Conservation (phyloP, 2,329 filamentous ascomycete genomes). For the Diplodia mutila region DNA sequence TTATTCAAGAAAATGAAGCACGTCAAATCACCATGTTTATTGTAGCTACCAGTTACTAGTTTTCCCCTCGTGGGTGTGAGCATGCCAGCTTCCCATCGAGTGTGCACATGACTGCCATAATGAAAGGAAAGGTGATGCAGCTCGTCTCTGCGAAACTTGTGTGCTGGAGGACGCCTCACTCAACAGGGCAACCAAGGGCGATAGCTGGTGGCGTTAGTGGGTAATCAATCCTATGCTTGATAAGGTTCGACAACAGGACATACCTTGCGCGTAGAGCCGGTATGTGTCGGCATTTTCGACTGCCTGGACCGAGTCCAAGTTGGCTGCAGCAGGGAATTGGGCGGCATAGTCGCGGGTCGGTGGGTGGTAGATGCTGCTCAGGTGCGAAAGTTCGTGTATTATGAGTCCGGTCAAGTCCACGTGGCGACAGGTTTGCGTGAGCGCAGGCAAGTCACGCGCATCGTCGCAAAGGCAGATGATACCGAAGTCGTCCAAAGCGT, state of each 20-base stretch:
- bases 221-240: constrained; percentile 40
- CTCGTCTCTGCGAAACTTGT: not conserved
- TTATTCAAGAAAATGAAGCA: not conserved
- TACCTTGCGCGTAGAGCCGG: constrained; percentile 57
- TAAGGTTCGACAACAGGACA: constrained; percentile 16
- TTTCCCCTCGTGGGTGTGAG: not conserved
- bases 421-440: constrained; percentile 59
- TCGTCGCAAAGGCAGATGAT: not conserved
- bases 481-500: not conserved
- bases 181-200: not conserved
- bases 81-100: not conserved
- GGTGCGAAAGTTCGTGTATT: constrained; percentile 68
- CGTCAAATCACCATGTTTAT: not conserved
- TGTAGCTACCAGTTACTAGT: not conserved
- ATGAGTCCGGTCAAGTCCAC: constrained; percentile 69
- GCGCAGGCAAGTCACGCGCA: constrained; percentile 49
- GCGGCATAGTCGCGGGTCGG: constrained; percentile 61
- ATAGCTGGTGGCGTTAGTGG: not conserved
- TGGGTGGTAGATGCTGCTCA: constrained; percentile 54
- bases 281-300: constrained; percentile 67
- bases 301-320: constrained; percentile 55
- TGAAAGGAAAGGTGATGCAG: not conserved
- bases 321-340: constrained; percentile 49
- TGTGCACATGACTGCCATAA: not conserved
- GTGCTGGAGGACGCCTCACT: not conserved